Base-by-base conservation (phyloP, 305 asterid species). In the Withania somnifera region DNA sequence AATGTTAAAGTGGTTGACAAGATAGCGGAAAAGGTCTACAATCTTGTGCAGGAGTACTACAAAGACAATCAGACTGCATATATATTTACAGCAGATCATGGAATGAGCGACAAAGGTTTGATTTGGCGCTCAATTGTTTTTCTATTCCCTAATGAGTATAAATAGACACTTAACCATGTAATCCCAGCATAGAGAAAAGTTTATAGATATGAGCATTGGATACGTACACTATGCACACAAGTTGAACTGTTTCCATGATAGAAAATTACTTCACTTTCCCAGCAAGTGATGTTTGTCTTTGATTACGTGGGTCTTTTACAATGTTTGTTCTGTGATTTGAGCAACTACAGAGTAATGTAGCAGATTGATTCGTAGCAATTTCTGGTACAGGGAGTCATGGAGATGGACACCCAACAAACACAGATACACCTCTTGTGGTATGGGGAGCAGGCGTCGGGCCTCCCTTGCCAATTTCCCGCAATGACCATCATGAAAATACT, bases 21-120 rank as follows among this genome's bases (percentile, higher is more conserved):
- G 81, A 92, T 96, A 90, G 99, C 99, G 83, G 94, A 93, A 92
- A 93, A 97, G 81, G 97, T 92, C 89, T 91, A 96, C 90, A 91
- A 93, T 92, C 94, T 94, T 89, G 85, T 96, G 86, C 94, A 93
- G 94, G 91, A 58, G 88, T 90, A 90, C 91, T 96, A 84, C 92
- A 91, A 96, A 86, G 99, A 96, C 87, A 90, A 93, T 85, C 88
- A 80, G 87, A 93, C 99, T 24, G 87, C 98, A 26, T 96, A 89
- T 85, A 88, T 96, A 76, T 96, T 96, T 85, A 96, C 99, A 15
- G 98, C 98, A 61, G 99, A 96, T 86, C 99, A 96, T 91, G 98
- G 99, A 85, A 96, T 96, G 98, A 96, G 98, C 71, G 99, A 96
- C 87, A 96, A 96, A 96, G 99, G 99, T 94, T 88, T 86, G 81